These are phyloP conservation scores for Tarenaya hassleriana DNA, from an alignment of 345 rosid genomes.

Conservation along the genomic window DNA sequence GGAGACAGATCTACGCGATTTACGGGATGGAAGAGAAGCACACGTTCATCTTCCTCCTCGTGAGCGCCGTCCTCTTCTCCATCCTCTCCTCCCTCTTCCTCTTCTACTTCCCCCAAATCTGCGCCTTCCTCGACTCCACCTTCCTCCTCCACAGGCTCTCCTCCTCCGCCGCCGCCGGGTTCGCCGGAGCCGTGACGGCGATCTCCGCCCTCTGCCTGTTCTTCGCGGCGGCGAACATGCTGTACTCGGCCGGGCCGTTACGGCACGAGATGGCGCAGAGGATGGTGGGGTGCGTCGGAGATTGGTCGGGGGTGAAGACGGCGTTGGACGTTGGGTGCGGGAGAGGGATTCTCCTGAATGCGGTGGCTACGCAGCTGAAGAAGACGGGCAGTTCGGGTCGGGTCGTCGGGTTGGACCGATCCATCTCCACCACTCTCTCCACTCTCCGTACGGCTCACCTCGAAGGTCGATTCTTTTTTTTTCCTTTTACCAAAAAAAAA, in stretches of 20 bases:
- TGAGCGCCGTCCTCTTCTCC: conserved; percentile 71
- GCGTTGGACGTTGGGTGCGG: conserved; percentile 96
- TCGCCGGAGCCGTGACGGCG: conserved; percentile 62
- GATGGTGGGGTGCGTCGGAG: conserved; percentile 70
- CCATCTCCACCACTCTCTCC: conserved; percentile 70
- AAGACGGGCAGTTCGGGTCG: conserved; percentile 93
- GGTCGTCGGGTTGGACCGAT: conserved; percentile 84
- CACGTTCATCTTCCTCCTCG: conserved; percentile 56
- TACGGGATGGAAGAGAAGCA: conserved; percentile 95
- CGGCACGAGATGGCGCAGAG: conserved; percentile 86
- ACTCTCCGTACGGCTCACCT: conserved; percentile 80
- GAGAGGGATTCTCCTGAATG: conserved; percentile 75
- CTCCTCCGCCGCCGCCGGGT: conserved; percentile 54
- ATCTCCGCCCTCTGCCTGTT: conserved; percentile 67
- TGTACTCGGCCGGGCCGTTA: conserved; percentile 75
- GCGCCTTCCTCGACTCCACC: conserved; percentile 37
- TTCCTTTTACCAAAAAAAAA: conserved; percentile 5
- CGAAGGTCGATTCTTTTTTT: conserved; percentile 49
- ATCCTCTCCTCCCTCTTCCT: conserved; percentile 54
- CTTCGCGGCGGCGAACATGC: conserved; percentile 71
- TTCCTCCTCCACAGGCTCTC: conserved; percentile 16
- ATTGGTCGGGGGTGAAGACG: conserved; percentile 83
- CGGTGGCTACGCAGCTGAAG: conserved; percentile 93
- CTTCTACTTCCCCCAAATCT: conserved; percentile 57
- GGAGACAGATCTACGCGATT: conserved; percentile 90